Evolutionary conservation across 345 rosid species (phyloP).

Genomic region (Anacardium occidentale): DNA sequence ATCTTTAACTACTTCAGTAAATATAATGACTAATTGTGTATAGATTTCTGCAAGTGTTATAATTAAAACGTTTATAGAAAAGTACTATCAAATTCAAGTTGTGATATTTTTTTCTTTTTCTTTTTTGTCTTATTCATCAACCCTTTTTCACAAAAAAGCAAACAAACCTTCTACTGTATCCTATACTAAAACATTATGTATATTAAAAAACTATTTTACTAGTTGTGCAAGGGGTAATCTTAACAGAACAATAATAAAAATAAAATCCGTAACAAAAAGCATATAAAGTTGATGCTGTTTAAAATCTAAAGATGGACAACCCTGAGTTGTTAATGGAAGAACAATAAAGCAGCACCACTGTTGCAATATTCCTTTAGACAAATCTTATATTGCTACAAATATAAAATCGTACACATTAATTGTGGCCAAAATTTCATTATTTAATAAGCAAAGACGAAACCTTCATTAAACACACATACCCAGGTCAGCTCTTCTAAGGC

Average conservation of each 20-base stretch:
- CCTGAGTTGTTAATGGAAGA: background rate
- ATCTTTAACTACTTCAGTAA: background rate
- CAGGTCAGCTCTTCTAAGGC: slow-evolving; percentile 82
- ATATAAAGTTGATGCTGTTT: background rate
- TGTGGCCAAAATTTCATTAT: background rate
- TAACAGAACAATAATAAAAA: background rate
- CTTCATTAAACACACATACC: slow-evolving; percentile 48
- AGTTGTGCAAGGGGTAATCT: background rate
- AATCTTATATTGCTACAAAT: background rate
- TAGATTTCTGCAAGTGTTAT: background rate
- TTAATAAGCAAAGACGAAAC: slow-evolving; percentile 1
- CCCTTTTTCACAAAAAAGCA: background rate
- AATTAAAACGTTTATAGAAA: background rate
- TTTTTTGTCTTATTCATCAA: background rate
- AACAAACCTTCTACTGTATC: background rate
- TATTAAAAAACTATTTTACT: too few species aligned
- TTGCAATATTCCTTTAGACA: background rate
- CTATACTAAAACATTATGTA: too few species aligned
- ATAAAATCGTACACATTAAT: background rate
- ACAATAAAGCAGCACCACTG: background rate
- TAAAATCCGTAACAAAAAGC: background rate
- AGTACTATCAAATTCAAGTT: background rate
- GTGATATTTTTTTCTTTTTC: background rate
- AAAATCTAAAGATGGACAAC: background rate
- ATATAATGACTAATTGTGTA: background rate